Conservation (phyloP, 2,329 filamentous ascomycete genomes). For the Colletotrichum navitas region DNA sequence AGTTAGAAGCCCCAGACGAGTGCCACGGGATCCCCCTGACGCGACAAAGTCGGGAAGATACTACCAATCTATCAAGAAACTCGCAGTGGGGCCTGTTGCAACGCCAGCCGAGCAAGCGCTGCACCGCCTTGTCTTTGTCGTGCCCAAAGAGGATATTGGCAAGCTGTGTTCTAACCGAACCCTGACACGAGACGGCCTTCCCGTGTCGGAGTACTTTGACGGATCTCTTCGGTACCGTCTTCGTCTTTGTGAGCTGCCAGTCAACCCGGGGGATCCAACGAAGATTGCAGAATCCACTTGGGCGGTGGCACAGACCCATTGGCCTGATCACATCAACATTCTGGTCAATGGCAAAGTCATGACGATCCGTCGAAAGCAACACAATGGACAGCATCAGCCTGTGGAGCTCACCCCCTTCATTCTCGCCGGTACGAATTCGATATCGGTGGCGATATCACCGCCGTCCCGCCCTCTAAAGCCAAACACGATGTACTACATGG, state of each 20-base stretch:
- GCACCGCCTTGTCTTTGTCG: conserved; percentile 61
- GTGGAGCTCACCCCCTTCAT: conserved; percentile 78
- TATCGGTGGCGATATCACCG: conserved; percentile 65
- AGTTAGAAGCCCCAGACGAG: conserved; percentile 62
- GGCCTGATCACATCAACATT: conserved; percentile 79
- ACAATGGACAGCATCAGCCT: conserved; percentile 82
- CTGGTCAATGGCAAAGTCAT: conserved; percentile 73
- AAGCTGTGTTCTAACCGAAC: conserved; percentile 52
- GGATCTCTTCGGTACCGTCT: conserved; percentile 75
- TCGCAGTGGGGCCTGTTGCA: conserved; percentile 61
- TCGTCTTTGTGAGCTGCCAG: conserved; percentile 66
- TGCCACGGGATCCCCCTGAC: conserved; percentile 46
- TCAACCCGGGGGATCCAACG: conserved; percentile 33
- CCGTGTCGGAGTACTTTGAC: conserved; percentile 57
- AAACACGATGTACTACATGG: conserved; percentile 68
- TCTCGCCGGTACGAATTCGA: conserved; percentile 68
- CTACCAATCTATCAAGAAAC: conserved; percentile 70
- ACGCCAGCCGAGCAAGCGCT: conserved; percentile 52
- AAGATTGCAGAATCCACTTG: conserved; percentile 64
- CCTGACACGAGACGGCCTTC: conserved; percentile 50
- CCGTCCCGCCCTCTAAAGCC: conserved; percentile 41
- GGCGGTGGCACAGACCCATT: conserved; percentile 73
- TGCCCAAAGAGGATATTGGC: conserved; percentile 54
- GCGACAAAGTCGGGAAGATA: conserved; percentile 50
- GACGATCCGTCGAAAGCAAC: conserved; percentile 72